phyloP scores from a whole-genome alignment of 2,329 filamentous ascomycete genomes.

The Xylariaceae sp. region DNA sequence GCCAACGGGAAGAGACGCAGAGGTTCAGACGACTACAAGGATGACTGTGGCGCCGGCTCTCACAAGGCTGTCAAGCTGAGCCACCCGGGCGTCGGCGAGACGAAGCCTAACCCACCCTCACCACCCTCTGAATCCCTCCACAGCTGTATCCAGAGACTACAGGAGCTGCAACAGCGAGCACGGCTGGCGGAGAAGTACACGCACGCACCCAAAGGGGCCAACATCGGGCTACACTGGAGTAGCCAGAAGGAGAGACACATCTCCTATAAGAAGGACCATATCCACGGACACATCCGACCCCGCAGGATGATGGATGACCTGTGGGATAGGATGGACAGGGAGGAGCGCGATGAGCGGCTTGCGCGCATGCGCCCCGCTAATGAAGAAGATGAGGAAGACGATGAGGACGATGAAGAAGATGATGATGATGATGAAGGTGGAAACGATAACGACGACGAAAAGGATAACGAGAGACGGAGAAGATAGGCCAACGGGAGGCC shows the following conservation, averaged over 20 bases:
- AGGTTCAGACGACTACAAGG: no score
- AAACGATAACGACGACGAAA: not conserved
- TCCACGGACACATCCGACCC: conserved; percentile 2
- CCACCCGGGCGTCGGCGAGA: no score
- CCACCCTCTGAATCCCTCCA: no score
- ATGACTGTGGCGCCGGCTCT: no score
- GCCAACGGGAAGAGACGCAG: no score
- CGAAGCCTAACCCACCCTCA: no score
- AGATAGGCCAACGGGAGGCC: no score
- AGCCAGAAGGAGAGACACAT: not conserved
- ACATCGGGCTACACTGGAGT: conserved; percentile 1
- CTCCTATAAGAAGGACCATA: conserved; percentile 10
- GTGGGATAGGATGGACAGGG: conserved; percentile 3
- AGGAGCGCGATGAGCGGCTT: conserved; percentile 1
- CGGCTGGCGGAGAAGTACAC: not conserved
- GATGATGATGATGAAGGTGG: not conserved
- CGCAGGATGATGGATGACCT: conserved; percentile 11
- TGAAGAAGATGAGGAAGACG: not conserved
- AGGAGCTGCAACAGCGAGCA: conserved; percentile 3
- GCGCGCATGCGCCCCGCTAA: not conserved
- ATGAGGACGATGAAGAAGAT: not conserved
- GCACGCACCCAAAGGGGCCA: conserved; percentile 1
- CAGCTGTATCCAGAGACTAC: not conserved
- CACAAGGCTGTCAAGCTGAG: no score
- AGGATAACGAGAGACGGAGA: no score